Evolutionary conservation across 345 rosid species (phyloP), one percentile per base, ranked within the genome.

Genomic region (Kernera saxatilis): DNA sequence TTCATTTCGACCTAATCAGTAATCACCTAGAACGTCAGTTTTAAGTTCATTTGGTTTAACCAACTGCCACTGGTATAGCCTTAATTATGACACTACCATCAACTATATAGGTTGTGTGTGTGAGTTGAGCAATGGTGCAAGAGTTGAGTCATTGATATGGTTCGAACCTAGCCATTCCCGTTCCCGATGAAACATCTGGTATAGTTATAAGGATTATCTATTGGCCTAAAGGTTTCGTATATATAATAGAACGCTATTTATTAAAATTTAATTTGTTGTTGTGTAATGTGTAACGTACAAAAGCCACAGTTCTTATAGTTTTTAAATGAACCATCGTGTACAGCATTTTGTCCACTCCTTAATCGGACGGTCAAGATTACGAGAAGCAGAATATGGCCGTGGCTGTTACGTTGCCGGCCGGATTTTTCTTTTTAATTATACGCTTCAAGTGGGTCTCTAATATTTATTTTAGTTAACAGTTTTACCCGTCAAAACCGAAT

Each of bases 401-500:
- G 49, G 40, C 55, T 50, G 46, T 67, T 74, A 67, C 54, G 26
- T 59, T 59, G 73, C 69, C 44, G 74, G 64, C 78, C 69, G 8
- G 59, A n/a, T 6, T 8, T 33, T 25, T 32, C 2, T 8, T 33
- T 40, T 15, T 2, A 39, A 12, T 59, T 40, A 43, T 13, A 75
- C 36, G 14, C 64, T 53, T 62, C 79, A 68, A 69, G 79, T 75
- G 58, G 74, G 57, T 60, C 43, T 59, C 8, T 64, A 14, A 4
- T 67, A 3, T 33, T 19, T 64, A 6, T 33, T 54, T 26, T 37
- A 57, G 55, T 14, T 59, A 68, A 60, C 32, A 52, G 33, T 44
- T 55, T 40, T 60, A 74, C 73, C 69, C 57, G 78, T 74, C 73
- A 59, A 65, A 64, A 56, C 58, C 6, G 71, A 73, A 73, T 40